Conservation (phyloP, 805 yeast species). For the Starmerella bombicola region DNA sequence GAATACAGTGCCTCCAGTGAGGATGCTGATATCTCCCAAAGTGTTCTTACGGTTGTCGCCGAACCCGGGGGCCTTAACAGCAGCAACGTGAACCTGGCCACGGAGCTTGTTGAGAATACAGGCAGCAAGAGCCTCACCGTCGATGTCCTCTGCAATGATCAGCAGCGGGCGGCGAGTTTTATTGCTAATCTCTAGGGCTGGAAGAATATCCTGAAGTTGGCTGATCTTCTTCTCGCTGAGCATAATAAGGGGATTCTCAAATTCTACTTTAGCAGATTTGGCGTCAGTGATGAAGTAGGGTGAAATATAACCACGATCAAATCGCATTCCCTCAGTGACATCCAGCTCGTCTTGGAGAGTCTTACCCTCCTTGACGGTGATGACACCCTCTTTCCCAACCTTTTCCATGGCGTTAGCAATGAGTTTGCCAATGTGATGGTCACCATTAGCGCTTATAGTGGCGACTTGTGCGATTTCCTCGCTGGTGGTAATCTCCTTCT, state of each 20-base stretch:
- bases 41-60: slow-evolving; percentile 98
- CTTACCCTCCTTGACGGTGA: slow-evolving; percentile 94
- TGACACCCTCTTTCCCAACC: slow-evolving; percentile 98
- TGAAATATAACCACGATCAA: slow-evolving; percentile 92
- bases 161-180: slow-evolving; percentile 86
- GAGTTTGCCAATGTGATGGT: slow-evolving; percentile 76
- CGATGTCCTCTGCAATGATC: slow-evolving; percentile 89
- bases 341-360: slow-evolving; percentile 92
- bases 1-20: slow-evolving; percentile 77
- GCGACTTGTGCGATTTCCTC: slow-evolving; percentile 98
- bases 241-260: slow-evolving; percentile 81
- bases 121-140: slow-evolving; percentile 97
- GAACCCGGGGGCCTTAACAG: slow-evolving; percentile 97
- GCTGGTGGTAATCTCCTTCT: slow-evolving; percentile 84
- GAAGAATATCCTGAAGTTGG: slow-evolving; percentile 79
- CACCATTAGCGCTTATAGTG: slow-evolving; percentile 95
- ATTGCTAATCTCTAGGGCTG: slow-evolving; percentile 85
- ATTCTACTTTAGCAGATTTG: slow-evolving; percentile 83
- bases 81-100: slow-evolving; percentile 96
- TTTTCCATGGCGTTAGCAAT: slow-evolving; percentile 95
- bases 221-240: slow-evolving; percentile 88
- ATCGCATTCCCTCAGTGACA: slow-evolving; percentile 96
- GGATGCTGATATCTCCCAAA: slow-evolving; percentile 86
- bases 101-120: slow-evolving; percentile 93
- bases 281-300: slow-evolving; percentile 94